These are phyloP conservation scores for Spathaspora sp. DNA, from an alignment of 1,139 yeast genomes.

Conservation along the genomic window DNA sequence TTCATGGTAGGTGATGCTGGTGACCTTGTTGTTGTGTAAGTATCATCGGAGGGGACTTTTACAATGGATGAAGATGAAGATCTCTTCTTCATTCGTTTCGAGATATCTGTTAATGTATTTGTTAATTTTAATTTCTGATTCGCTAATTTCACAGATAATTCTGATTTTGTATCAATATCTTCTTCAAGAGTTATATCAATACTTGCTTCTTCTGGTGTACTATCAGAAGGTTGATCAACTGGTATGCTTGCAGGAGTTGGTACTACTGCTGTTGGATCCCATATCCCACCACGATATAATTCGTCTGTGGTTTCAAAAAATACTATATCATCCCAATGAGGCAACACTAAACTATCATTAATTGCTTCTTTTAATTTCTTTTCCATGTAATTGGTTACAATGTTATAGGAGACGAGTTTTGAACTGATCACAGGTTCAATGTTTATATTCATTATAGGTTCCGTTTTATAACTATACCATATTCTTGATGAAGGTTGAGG, in stretches of 20 bases:
- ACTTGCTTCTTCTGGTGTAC: slow-evolving; percentile 4
- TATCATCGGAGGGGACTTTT: not conserved
- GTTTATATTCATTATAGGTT: slow-evolving; percentile 71
- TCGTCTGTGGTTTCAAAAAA: slow-evolving; percentile 66
- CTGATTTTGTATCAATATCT: slow-evolving; percentile 10
- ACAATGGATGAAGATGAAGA: slow-evolving; percentile 19
- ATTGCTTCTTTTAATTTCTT: slow-evolving; percentile 78
- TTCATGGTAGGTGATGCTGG: slow-evolving; percentile 16
- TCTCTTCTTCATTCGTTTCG: slow-evolving; percentile 32
- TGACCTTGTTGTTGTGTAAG: not conserved
- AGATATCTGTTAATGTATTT: slow-evolving; percentile 34
- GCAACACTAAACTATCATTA: slow-evolving; percentile 75
- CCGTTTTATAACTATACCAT: slow-evolving; percentile 85
- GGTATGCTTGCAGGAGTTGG: slow-evolving; percentile 13
- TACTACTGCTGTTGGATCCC: slow-evolving; percentile 51
- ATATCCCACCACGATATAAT: slow-evolving; percentile 86
- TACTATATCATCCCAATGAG: slow-evolving; percentile 84
- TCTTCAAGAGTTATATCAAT: slow-evolving; percentile 5
- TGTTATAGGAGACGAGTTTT: slow-evolving; percentile 70
- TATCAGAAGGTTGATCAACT: slow-evolving; percentile 3
- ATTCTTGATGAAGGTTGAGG: slow-evolving; percentile 89
- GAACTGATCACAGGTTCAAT: slow-evolving; percentile 90
- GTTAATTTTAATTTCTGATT: slow-evolving; percentile 15
- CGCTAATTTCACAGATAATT: slow-evolving; percentile 7
- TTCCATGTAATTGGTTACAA: slow-evolving; percentile 78